Base-by-base conservation (phyloP, 2,329 filamentous ascomycete species). In the Trichophyton mentagrophytes region DNA sequence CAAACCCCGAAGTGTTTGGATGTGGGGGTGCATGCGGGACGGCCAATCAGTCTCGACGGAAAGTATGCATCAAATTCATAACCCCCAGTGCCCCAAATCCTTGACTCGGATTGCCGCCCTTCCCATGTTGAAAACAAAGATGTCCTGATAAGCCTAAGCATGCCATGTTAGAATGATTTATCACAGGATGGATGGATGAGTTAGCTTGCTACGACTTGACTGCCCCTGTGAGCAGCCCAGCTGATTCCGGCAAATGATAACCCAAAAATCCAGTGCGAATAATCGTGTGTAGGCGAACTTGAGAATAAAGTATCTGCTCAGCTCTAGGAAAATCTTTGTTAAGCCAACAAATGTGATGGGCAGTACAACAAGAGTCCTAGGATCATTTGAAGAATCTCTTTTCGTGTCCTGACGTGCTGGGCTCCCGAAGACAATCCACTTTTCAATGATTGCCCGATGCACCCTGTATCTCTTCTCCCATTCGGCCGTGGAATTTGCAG, bases 191-290 rank as follows among this genome's bases (percentile, higher is more conserved):
- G 72, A 73, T 68, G 68, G 70, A 66, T 71, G 70, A 61, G 71
- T 73, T 66, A 76, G 79, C 78, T 81, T 81, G 82, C 82, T 82
- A 74, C 77, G 72, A 71, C 67, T 40, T 6, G n/a, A 57, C 65
- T 67, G 63, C 63, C 51, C 58, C 64, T 62, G 44, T 30, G 36
- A 57, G 62, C 27, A 53, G 25, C 65, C 67, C 69, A 70, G 71
- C 74, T 76, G 80, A 74, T 84, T 82, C 82, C 69, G 82, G 77
- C 82, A 80, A 84, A 82, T 80, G 78, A 75, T 76, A 74, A 69
- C 66, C 64, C 51, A 57, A 58, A 38, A 58, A 38, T 63, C 68
- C 67, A 67, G 60, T 74, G 74, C 74, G 17, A 27, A 27, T 15
- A 59, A 59, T 20, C 73, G 79, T 79, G 66, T 76, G 81, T 79